Percentiles rank a stretch among this genome's conserved stretches.
phyloP scores from a whole-genome alignment of 352 stramenopile species.

The Saprolegnia diclina region DNA sequence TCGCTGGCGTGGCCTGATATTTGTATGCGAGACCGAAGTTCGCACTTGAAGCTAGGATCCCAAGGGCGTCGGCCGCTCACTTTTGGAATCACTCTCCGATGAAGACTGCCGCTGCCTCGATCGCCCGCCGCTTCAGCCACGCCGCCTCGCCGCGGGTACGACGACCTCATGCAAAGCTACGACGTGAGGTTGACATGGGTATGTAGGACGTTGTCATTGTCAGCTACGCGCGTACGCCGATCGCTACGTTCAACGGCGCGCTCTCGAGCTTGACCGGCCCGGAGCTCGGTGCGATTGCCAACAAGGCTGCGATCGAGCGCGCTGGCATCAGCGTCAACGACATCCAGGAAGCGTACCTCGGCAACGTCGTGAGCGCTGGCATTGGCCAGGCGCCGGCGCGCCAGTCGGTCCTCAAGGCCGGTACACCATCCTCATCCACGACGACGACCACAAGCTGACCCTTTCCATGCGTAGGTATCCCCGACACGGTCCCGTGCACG shows the following conservation, averaged over 20 bases:
- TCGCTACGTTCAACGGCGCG: slow-evolving; percentile 87
- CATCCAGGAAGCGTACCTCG: slow-evolving; percentile 93
- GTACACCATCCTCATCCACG: slow-evolving; percentile 38
- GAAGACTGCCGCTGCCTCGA: not conserved
- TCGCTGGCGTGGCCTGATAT: slow-evolving; percentile 2
- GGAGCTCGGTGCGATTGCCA: slow-evolving; percentile 84
- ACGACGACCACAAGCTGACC: not conserved
- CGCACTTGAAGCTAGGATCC: slow-evolving; percentile 6
- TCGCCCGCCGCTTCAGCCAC: slow-evolving; percentile 22
- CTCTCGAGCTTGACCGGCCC: slow-evolving; percentile 80
- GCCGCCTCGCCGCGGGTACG: slow-evolving; percentile 13
- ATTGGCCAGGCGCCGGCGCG: slow-evolving; percentile 93
- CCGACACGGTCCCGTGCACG: slow-evolving; percentile 86
- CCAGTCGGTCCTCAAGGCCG: slow-evolving; percentile 78
- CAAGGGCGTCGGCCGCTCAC: not conserved
- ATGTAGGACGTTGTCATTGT: slow-evolving; percentile 86
- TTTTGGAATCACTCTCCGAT: slow-evolving; percentile 4
- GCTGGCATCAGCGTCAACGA: slow-evolving; percentile 39
- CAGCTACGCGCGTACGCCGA: slow-evolving; percentile 90
- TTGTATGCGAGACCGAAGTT: slow-evolving; percentile 7
- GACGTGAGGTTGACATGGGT: not conserved
- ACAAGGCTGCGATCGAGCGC: slow-evolving; percentile 54
- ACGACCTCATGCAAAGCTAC: too few species aligned
- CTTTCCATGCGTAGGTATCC: slow-evolving; percentile 64
- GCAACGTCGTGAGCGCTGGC: slow-evolving; percentile 91